Percentiles rank a stretch among this genome's conserved stretches.
Evolutionary conservation across 768 basidiomycete species (phyloP).

Genomic region (Podaxis rugospora): DNA sequence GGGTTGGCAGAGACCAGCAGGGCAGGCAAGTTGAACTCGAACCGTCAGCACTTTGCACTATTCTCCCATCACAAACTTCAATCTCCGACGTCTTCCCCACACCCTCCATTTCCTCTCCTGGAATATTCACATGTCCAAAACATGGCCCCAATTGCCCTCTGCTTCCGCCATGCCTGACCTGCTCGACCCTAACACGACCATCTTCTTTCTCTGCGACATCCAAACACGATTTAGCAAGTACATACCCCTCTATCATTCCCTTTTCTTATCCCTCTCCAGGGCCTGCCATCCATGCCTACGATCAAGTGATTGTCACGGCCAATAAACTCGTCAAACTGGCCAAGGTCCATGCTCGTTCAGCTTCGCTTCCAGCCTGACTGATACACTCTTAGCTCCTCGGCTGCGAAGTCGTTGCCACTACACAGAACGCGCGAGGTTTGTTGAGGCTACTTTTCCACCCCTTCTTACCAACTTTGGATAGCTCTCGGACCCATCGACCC

Average conservation of each 20-base stretch:
- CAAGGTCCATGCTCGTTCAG: conserved; percentile 37
- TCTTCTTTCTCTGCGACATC: conserved; percentile 83
- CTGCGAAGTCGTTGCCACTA: conserved; percentile 75
- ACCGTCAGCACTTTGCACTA: neutral
- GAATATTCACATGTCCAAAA: conserved; percentile 16
- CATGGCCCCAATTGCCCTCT: conserved; percentile 13
- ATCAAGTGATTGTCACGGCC: conserved; percentile 61
- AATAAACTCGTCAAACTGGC: conserved; percentile 77
- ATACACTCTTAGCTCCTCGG: conserved; percentile 43
- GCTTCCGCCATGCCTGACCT: conserved; percentile 18
- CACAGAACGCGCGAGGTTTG: conserved; percentile 79
- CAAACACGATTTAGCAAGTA: conserved; percentile 70
- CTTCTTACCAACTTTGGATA: conserved; percentile 20
- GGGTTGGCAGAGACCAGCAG: conserved; percentile 8
- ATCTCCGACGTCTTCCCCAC: conserved; percentile 18
- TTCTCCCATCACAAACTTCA: conserved; percentile 10
- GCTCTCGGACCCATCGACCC: conserved; percentile 68
- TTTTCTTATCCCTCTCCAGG: conserved; percentile 15
- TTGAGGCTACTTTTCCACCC: neutral
- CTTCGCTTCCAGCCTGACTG: neutral
- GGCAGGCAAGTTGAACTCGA: conserved; percentile 1
- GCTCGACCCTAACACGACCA: conserved; percentile 33
- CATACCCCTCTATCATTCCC: neutral
- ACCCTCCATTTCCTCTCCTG: conserved; percentile 8
- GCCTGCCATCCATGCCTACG: conserved; percentile 62